phyloP scores from a whole-genome alignment of 176 grass and related monocot species.

The Musa troglodytarum region DNA sequence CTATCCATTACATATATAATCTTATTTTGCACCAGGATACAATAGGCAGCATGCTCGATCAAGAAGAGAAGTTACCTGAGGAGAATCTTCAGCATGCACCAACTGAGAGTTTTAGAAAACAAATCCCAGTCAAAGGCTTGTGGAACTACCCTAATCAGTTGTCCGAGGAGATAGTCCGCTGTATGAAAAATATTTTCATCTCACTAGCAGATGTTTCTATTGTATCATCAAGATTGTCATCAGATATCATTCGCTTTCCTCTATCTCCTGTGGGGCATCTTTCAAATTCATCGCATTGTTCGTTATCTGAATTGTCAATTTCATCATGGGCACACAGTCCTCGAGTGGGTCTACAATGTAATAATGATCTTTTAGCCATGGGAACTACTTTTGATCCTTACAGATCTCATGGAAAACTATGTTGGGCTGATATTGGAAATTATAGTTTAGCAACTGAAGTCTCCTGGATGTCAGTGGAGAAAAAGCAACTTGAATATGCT shows the following conservation, averaged over 20 bases:
- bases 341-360: conserved; percentile 55
- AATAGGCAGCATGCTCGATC: background rate
- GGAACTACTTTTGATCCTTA: conserved; percentile 83
- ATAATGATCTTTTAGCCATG: conserved; percentile 45
- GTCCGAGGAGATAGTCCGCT: conserved; percentile 74
- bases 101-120: conserved; percentile 30
- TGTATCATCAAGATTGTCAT: conserved; percentile 21
- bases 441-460: conserved; percentile 63
- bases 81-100: conserved; percentile 18
- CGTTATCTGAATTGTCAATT: conserved; percentile 44
- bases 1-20: background rate
- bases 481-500: conserved; percentile 86
- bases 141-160: conserved; percentile 51
- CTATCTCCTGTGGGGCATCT: conserved; percentile 51
- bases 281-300: conserved; percentile 69
- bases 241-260: conserved; percentile 26
- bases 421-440: conserved; percentile 83
- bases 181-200: conserved; percentile 90
- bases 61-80: conserved; percentile 15
- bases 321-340: conserved; percentile 75
- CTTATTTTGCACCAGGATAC: conserved; percentile 27
- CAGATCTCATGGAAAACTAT: conserved; percentile 60
- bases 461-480: conserved; percentile 91
- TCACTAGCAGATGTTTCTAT: conserved; percentile 60
- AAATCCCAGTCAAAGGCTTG: conserved; percentile 37